These are phyloP conservation scores for Geosmithia morbida DNA, from an alignment of 2,329 filamentous ascomycete species.

Conservation along the genomic window DNA sequence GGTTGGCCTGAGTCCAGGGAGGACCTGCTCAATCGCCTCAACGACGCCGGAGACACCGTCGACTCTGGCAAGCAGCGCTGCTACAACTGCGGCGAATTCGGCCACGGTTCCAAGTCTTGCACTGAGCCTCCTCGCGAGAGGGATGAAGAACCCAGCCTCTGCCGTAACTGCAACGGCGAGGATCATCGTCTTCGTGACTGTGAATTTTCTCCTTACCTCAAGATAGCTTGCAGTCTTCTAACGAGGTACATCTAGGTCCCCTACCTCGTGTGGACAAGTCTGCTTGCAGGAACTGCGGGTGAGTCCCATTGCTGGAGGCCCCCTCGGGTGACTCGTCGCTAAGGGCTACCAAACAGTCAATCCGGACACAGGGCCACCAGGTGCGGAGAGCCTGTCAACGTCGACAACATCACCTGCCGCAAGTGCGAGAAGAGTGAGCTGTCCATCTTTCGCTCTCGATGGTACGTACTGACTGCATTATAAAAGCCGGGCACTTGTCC, in stretches of 20 bases:
- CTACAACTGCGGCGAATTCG: slow-evolving; percentile 47
- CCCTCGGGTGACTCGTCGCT: too few species aligned
- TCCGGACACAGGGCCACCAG: slow-evolving; percentile 34
- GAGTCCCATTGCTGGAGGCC: slow-evolving; percentile 5
- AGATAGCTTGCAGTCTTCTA: neutral
- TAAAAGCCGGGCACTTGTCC: slow-evolving; percentile 44
- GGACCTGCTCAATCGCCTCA: slow-evolving; percentile 50
- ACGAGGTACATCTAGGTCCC: slow-evolving; percentile 26
- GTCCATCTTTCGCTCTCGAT: neutral
- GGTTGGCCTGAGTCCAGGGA: slow-evolving; percentile 42
- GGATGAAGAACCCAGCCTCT: slow-evolving; percentile 31
- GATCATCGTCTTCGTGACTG: slow-evolving; percentile 60
- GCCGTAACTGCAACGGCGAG: slow-evolving; percentile 47
- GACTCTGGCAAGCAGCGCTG: slow-evolving; percentile 46
- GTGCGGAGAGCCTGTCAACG: slow-evolving; percentile 45
- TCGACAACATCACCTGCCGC: slow-evolving; percentile 48
- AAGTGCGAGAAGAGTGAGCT: slow-evolving; percentile 46
- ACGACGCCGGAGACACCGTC: slow-evolving; percentile 49
- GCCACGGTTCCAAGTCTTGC: slow-evolving; percentile 48
- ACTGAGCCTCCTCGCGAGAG: slow-evolving; percentile 39
- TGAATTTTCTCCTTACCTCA: slow-evolving; percentile 16
- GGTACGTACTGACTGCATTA: slow-evolving; percentile 2
- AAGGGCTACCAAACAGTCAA: slow-evolving; percentile 18
- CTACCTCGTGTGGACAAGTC: slow-evolving; percentile 47
- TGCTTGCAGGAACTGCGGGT: slow-evolving; percentile 56